Percentiles rank a stretch among this genome's conserved stretches.
Conservation (phyloP, 169 alveolate genomes). For the Amoebophrya sp. region DNA sequence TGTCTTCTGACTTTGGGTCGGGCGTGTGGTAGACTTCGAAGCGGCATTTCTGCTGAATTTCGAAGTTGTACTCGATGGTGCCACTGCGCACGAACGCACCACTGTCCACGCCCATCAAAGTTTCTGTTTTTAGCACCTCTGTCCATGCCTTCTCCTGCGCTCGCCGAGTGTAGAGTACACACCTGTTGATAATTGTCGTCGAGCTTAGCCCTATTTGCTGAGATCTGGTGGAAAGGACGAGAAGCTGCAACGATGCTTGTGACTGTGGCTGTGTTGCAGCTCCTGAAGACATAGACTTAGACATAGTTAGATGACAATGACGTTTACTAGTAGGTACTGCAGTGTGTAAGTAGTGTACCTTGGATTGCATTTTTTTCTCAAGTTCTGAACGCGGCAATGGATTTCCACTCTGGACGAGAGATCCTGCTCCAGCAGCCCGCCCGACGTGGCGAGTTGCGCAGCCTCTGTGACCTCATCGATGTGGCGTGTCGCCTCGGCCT, state of each 20-base stretch:
- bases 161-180: not conserved
- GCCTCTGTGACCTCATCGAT: not conserved
- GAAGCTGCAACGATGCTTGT: not conserved
- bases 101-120: not conserved
- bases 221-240: not conserved
- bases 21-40: conserved; percentile 6
- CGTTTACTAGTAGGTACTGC: no score
- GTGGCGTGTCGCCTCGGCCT: not conserved
- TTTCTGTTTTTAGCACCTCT: not conserved
- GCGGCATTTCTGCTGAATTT: conserved; percentile 6
- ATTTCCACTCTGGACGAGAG: not conserved
- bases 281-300: not conserved
- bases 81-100: not conserved
- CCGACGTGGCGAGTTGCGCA: not conserved
- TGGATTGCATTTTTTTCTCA: not conserved
- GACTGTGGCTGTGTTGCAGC: not conserved
- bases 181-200: not conserved
- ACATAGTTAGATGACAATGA: not conserved
- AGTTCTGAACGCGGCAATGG: not conserved
- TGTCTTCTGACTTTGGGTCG: not conserved
- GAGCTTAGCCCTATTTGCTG: not conserved
- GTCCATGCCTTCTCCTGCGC: conserved; percentile 4
- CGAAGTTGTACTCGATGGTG: conserved; percentile 9
- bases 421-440: not conserved
- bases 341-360: not conserved